Conservation (phyloP, 345 rosid species). For the Leavenworthia alabamica region DNA sequence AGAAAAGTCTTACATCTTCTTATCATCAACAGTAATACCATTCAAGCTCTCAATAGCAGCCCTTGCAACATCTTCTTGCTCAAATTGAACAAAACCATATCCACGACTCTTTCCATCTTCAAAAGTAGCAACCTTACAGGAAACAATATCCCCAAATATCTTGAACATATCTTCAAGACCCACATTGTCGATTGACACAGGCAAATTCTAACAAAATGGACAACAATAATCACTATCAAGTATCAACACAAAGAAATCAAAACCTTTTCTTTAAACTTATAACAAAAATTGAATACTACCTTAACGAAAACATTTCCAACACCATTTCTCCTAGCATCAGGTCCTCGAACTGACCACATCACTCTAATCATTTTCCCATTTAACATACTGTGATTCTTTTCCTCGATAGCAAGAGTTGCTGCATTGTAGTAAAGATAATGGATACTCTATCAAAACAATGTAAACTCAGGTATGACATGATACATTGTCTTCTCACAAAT, state of each 20-base stretch:
- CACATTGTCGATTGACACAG: constrained; percentile 41
- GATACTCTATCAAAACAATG: too few species aligned
- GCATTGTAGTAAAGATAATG: too few species aligned
- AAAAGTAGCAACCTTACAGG: constrained; percentile 55
- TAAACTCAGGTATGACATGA: background rate
- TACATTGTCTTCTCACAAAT: background rate
- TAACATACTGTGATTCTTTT: constrained; percentile 49
- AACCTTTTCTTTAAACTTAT: background rate
- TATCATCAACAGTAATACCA: constrained; percentile 39
- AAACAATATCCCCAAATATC: constrained; percentile 49
- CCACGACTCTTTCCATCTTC: constrained; percentile 71
- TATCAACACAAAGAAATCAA: background rate
- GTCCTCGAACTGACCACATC: constrained; percentile 63
- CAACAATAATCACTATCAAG: background rate
- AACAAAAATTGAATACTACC: constrained; percentile 30
- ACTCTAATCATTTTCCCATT: constrained; percentile 63
- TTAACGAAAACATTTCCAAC: constrained; percentile 68
- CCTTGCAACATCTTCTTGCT: constrained; percentile 40
- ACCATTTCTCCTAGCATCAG: constrained; percentile 63
- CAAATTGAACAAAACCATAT: constrained; percentile 67
- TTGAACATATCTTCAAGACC: constrained; percentile 49
- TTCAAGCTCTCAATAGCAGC: constrained; percentile 59
- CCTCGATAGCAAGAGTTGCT: constrained; percentile 59
- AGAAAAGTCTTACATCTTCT: constrained; percentile 45
- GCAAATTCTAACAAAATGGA: constrained; percentile 41